Conservation (phyloP, 2,329 filamentous ascomycete genomes). For the Aspergillus hiratsukae region DNA sequence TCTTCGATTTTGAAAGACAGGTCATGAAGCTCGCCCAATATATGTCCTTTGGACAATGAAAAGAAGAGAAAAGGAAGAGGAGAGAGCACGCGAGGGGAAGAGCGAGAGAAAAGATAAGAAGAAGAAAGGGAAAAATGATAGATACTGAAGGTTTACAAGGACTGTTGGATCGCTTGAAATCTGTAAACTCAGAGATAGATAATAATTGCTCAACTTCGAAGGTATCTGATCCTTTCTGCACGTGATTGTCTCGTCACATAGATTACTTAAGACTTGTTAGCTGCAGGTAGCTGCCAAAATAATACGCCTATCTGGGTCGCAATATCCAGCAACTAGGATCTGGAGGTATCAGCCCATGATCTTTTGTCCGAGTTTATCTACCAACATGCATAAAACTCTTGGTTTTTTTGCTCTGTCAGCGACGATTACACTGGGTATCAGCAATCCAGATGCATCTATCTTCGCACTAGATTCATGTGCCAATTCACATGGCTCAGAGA, state of each 20-base stretch:
- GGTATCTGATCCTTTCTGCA: not conserved
- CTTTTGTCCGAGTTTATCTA: not conserved
- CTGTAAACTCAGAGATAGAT: too few species aligned
- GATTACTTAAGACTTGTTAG: not conserved
- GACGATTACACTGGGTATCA: slow-evolving; percentile 21
- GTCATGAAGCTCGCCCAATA: not conserved
- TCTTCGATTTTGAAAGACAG: not conserved
- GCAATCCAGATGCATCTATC: slow-evolving; percentile 20
- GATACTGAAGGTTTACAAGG: not conserved
- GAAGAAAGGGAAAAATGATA: not conserved
- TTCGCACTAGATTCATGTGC: slow-evolving; percentile 25
- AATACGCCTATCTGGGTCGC: not conserved
- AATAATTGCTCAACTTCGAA: too few species aligned
- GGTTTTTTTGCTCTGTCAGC: slow-evolving; percentile 25
- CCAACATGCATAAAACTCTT: slow-evolving; percentile 25
- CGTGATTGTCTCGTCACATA: not conserved
- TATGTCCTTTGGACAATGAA: not conserved
- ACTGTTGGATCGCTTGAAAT: not conserved
- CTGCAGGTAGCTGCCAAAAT: not conserved
- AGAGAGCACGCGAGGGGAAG: not conserved
- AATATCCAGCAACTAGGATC: not conserved
- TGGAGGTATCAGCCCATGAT: slow-evolving; percentile 1
- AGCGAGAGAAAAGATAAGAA: not conserved
- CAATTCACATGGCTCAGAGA: not conserved
- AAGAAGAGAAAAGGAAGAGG: not conserved